Conservation (phyloP, 225 moss, liverwort and hornwort genomes). For the Anthoceros angustus region DNA sequence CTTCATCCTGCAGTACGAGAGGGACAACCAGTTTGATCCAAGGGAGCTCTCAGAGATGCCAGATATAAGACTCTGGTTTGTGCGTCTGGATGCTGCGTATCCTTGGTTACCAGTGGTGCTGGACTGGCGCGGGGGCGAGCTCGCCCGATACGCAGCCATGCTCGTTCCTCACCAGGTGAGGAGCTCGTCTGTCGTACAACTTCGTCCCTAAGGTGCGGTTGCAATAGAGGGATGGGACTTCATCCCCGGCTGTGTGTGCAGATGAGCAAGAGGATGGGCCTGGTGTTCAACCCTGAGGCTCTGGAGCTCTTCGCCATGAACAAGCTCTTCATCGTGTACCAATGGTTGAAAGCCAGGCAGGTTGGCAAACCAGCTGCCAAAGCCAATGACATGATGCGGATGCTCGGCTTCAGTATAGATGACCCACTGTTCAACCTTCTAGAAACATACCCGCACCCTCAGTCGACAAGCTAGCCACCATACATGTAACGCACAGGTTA, state of each 20-base stretch:
- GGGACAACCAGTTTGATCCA: constrained; percentile 70
- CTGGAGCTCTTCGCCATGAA: constrained; percentile 83
- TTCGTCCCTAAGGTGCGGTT: neutral
- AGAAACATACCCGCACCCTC: constrained; percentile 40
- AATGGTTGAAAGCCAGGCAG: constrained; percentile 62
- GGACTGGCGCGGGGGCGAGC: constrained; percentile 92
- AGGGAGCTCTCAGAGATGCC: constrained; percentile 96
- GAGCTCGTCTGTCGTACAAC: neutral
- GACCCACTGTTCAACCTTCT: constrained; percentile 50
- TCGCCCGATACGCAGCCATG: constrained; percentile 83
- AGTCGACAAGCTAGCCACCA: neutral
- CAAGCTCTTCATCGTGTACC: constrained; percentile 62
- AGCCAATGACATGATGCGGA: constrained; percentile 64
- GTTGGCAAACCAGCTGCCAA: constrained; percentile 45
- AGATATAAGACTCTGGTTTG: constrained; percentile 90
- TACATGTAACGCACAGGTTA: neutral
- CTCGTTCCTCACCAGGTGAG: constrained; percentile 96
- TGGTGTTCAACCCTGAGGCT: constrained; percentile 94
- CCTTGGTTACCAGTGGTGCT: constrained; percentile 92
- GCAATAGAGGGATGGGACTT: neutral
- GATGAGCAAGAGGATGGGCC: constrained; percentile 84
- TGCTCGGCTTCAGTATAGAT: constrained; percentile 71
- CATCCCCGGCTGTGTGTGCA: constrained; percentile 11
- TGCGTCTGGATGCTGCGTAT: constrained; percentile 83
- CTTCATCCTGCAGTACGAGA: constrained; percentile 69